Evolutionary conservation across 2,329 filamentous ascomycete species (phyloP).

Genomic region (Tolypocladium inflatum): DNA sequence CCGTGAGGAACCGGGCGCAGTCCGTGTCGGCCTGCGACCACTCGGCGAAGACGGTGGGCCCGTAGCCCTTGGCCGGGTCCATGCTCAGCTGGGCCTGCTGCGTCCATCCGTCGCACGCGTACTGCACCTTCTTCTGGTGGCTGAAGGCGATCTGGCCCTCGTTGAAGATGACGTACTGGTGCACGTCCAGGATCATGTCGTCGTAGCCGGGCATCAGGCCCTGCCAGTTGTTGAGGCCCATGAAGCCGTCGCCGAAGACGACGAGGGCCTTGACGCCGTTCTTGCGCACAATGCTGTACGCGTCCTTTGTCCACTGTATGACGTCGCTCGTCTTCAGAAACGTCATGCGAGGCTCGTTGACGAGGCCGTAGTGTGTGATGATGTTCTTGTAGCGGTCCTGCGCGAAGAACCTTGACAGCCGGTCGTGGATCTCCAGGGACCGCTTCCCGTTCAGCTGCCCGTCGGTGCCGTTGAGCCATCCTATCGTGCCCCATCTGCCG

Average conservation of each 20-base stretch:
- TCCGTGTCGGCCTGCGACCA: constrained; percentile 98
- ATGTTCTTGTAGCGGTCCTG: constrained; percentile 90
- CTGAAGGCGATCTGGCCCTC: constrained; percentile 71
- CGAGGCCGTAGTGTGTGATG: constrained; percentile 84
- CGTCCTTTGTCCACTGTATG: constrained; percentile 68
- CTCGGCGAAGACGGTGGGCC: constrained; percentile 89
- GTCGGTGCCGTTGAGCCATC: constrained; percentile 87
- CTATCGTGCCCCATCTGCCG: constrained; percentile 68
- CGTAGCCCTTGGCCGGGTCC: constrained; percentile 70
- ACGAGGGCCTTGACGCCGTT: constrained; percentile 68
- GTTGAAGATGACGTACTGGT: constrained; percentile 99
- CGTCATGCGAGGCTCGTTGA: constrained; percentile 89
- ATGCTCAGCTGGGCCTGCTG: constrained; percentile 65
- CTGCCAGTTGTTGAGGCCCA: constrained; percentile 86
- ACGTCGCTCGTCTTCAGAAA: constrained; percentile 57
- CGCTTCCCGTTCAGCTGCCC: constrained; percentile 70
- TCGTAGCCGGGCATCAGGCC: constrained; percentile 64
- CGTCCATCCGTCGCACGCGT: constrained; percentile 83
- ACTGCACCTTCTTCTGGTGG: constrained; percentile 75
- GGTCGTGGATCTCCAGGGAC: constrained; percentile 78
- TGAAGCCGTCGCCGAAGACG: constrained; percentile 90
- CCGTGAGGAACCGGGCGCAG: constrained; percentile 79
- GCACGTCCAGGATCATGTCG: constrained; percentile 82
- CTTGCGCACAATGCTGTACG: constrained; percentile 60
- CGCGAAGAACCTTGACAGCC: constrained; percentile 83